phyloP scores from a whole-genome alignment of 176 grass and related monocot species.

The Paspalum vaginatum region DNA sequence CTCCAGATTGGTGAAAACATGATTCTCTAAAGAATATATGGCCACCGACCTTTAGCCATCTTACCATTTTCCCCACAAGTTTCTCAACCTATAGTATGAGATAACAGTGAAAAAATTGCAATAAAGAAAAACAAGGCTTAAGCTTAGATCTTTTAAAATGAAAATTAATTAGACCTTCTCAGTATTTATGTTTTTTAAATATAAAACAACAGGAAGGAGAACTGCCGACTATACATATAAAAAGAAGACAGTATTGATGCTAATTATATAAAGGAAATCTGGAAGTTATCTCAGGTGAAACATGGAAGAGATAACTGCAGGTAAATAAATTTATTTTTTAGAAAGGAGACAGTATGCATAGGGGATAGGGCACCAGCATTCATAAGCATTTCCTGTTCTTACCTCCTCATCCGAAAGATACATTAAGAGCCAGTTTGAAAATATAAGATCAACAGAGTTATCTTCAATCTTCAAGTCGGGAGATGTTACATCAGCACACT shows the following conservation, averaged over 20 bases:
- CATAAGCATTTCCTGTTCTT: neutral
- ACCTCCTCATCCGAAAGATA: slow-evolving; percentile 98
- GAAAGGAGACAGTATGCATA: neutral
- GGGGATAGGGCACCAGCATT: neutral
- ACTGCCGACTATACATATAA: too few species aligned
- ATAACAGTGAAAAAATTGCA: neutral
- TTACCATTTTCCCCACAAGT: slow-evolving; percentile 70
- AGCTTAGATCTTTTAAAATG: neutral
- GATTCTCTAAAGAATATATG: slow-evolving; percentile 98
- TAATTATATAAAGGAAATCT: too few species aligned
- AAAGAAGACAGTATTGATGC: too few species aligned
- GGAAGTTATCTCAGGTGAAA: neutral
- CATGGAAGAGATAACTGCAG: neutral
- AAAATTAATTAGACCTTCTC: neutral
- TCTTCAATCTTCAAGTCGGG: slow-evolving; percentile 65
- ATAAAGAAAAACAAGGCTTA: neutral
- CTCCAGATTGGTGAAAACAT: slow-evolving; percentile 94
- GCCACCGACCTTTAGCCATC: slow-evolving; percentile 85
- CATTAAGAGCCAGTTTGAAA: slow-evolving; percentile 98
- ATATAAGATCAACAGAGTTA: slow-evolving; percentile 88
- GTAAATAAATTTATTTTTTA: neutral
- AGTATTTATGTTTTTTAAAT: neutral
- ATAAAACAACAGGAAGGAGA: too few species aligned
- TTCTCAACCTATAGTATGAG: slow-evolving; percentile 62
- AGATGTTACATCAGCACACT: slow-evolving; percentile 93